Base-by-base conservation (phyloP, 2,329 filamentous ascomycete genomes). In the Tolypocladium endophyticum region DNA sequence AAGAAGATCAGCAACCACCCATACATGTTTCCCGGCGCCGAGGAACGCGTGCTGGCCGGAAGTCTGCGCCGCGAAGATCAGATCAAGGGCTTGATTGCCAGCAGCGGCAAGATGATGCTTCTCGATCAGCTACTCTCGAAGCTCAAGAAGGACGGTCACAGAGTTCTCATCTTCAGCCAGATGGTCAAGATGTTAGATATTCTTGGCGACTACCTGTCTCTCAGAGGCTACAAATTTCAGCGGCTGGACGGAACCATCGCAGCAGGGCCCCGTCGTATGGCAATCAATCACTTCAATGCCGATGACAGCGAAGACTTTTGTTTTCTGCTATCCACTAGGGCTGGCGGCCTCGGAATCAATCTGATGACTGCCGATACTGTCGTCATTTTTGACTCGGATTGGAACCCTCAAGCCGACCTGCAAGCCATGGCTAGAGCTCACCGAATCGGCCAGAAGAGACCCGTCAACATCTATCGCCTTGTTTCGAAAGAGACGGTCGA, bases 171-270 rank as follows among this genome's bases (percentile, higher is more conserved):
- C 64, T 99, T 99, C 79, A 97, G 93, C 72, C 94, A 99, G 72
- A 99, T 99, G 94, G 95, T 99, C 41, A 95, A 91, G 71, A 97
- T 99, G 89, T 83, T 99, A 28, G 92, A 99, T 69, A 94, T 99
- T 58, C 81, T 99, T 1, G 90, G 91, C 54, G 93, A 99, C 68
- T 99, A 99, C 71, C 84, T 97, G 64, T 89, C 91, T 57, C 83
- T 94, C 58, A 88, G 94, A 63, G 92, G 92, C n/a, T 95, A 97
- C 73, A 87, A 94, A 61, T 97, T 94, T 70, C 95, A 99, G 71
- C 85, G 94, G 23, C 83, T 99, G 9, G 94, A 99, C 71, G 94
- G 94, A 66, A 99, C 94, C 2, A 96, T 99, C 65, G 88, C 90
- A 39, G 89, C 94, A 16, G 88, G 86, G 1, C 87, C 92, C 61